A percentile compares a stretch with the other conserved stretches of the same genome.
These are phyloP conservation scores for Paramyrothecium roridum DNA, from an alignment of 2,329 filamentous ascomycete genomes.

Conservation along the genomic window DNA sequence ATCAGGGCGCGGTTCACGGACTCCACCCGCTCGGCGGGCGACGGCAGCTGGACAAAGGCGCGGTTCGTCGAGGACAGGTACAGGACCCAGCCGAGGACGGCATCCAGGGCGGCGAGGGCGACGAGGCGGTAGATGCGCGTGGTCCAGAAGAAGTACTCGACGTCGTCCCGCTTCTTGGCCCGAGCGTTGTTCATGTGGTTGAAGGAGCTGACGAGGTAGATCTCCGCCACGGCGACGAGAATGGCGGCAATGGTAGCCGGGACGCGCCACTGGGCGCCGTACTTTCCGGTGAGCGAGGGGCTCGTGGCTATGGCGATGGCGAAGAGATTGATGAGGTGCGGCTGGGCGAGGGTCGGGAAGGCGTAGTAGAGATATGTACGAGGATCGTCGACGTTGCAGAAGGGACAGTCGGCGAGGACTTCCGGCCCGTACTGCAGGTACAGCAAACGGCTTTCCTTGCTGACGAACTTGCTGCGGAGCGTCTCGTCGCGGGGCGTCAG, in stretches of 20 bases:
- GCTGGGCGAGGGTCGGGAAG: constrained; percentile 66
- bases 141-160: constrained; percentile 72
- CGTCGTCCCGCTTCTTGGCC: constrained; percentile 57
- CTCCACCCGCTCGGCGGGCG: constrained; percentile 65
- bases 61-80: constrained; percentile 79
- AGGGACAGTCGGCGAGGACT: constrained; percentile 72
- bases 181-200: constrained; percentile 62
- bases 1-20: constrained; percentile 53
- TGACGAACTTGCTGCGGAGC: constrained; percentile 67
- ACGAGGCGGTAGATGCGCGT: constrained; percentile 61
- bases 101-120: constrained; percentile 63
- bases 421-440: constrained; percentile 82
- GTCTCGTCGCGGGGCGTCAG: constrained; percentile 60
- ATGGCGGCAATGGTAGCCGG: constrained; percentile 63
- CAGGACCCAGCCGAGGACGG: constrained; percentile 59
- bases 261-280: constrained; percentile 66
- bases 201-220: constrained; percentile 64
- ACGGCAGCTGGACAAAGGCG: constrained; percentile 63
- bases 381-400: constrained; percentile 71
- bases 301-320: constrained; percentile 73
- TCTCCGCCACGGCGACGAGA: constrained; percentile 58
- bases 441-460: constrained; percentile 68
- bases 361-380: constrained; percentile 77
- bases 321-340: constrained; percentile 78
- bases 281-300: constrained; percentile 57